A percentile compares a stretch with the other conserved stretches of the same genome.
These are phyloP conservation scores for Psophocarpus tetragonolobus DNA, from an alignment of 306 rosid genomes.

Conservation along the genomic window DNA sequence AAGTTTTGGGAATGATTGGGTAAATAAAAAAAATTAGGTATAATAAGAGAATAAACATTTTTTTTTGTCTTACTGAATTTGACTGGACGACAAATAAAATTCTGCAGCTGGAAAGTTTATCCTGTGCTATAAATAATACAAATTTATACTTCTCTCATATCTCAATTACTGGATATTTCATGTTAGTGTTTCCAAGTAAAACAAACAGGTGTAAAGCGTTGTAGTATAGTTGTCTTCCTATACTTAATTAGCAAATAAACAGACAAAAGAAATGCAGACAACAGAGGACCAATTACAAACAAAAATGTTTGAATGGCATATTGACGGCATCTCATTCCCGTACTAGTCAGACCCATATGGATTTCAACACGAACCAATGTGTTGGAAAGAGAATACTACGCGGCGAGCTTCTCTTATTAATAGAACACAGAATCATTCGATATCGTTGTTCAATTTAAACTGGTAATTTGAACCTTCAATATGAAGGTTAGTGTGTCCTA, in stretches of 20 bases:
- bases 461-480: not conserved
- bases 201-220: not conserved
- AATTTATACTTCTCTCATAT: too few species aligned
- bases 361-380: too few species aligned
- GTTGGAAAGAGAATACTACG: too few species aligned
- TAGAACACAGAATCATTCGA: too few species aligned
- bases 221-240: not conserved
- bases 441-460: not conserved
- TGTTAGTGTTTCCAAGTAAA: not conserved
- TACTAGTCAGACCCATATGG: too few species aligned
- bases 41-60: not conserved
- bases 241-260: not conserved
- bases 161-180: not conserved
- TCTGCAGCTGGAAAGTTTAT: not conserved
- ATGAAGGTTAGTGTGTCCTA: not conserved
- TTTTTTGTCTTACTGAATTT: not conserved
- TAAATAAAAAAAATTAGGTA: not conserved
- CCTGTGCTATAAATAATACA: not conserved
- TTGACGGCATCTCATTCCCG: too few species aligned
- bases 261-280: conserved; percentile 1
- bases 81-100: not conserved
- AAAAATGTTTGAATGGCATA: too few species aligned
- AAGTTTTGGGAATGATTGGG: not conserved
- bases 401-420: too few species aligned
- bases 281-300: not conserved